phyloP scores from a whole-genome alignment of 345 rosid species.

The Abelmoschus esculentus region DNA sequence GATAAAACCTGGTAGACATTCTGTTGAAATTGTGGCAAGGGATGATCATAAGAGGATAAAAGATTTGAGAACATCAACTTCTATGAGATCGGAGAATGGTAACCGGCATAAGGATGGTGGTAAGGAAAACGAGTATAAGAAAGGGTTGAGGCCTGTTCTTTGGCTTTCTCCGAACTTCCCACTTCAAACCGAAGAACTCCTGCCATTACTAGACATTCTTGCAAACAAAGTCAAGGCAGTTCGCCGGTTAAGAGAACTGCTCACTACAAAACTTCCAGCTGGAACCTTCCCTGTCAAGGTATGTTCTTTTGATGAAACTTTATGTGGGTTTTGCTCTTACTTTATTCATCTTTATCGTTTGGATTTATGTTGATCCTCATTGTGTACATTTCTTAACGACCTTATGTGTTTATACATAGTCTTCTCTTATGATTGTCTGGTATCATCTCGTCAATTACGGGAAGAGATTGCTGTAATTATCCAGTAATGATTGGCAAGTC shows the following conservation, averaged over 20 bases:
- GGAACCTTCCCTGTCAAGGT: slow-evolving; percentile 99
- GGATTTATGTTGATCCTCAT: no score
- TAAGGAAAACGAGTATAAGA: slow-evolving; percentile 85
- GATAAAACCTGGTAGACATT: no score
- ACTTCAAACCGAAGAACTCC: slow-evolving; percentile 79
- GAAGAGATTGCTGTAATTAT: no score
- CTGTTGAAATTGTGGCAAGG: no score
- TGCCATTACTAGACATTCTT: slow-evolving; percentile 96
- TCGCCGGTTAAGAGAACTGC: no score
- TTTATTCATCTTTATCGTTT: no score
- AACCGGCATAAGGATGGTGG: slow-evolving; percentile 52
- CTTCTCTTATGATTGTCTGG: no score
- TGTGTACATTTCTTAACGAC: no score
- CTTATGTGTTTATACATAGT: no score
- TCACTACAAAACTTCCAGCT: slow-evolving; percentile 21
- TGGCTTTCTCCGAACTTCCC: slow-evolving; percentile 79
- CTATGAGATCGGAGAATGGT: slow-evolving; percentile 33
- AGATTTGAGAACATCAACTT: slow-evolving; percentile 44
- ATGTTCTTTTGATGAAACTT: slow-evolving; percentile 3
- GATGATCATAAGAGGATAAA: slow-evolving; percentile 44
- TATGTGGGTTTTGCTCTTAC: not conserved
- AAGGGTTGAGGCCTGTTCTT: slow-evolving; percentile 26
- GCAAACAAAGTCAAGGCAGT: slow-evolving; percentile 34
- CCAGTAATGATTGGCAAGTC: no score
- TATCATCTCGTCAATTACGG: no score